These are phyloP conservation scores for Ceratocystis eucalypticola DNA, from an alignment of 2,329 filamentous ascomycete species.

Conservation along the genomic window DNA sequence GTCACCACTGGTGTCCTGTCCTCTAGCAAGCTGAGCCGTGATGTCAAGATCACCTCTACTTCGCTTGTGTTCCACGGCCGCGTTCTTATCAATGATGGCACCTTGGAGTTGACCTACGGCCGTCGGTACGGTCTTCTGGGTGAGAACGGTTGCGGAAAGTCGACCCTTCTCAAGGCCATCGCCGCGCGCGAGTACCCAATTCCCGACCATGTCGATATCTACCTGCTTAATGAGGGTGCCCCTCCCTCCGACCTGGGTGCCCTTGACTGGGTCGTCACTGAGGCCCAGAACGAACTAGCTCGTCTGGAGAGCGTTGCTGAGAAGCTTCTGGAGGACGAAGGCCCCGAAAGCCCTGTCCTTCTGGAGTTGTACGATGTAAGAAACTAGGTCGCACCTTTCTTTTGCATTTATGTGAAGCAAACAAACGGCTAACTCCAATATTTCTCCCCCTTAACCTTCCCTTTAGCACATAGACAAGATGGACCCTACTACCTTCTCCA, in stretches of 20 bases:
- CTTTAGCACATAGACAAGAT: conserved; percentile 88
- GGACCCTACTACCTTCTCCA: conserved; percentile 95
- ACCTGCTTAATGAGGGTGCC: conserved; percentile 93
- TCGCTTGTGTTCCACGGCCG: conserved; percentile 96
- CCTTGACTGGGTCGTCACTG: conserved; percentile 90
- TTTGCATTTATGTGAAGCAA: conserved; percentile 10
- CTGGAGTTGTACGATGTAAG: conserved; percentile 92
- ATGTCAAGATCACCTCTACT: conserved; percentile 91
- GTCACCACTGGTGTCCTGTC: conserved; percentile 95
- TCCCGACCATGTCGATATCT: conserved; percentile 93
- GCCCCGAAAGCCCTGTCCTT: conserved; percentile 77
- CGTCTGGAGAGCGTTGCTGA: conserved; percentile 81
- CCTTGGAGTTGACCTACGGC: conserved; percentile 81
- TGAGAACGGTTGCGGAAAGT: conserved; percentile 99
- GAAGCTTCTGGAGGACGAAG: conserved; percentile 78
- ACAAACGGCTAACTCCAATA: conserved; percentile 20
- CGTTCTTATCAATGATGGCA: conserved; percentile 87
- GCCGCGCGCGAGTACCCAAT: conserved; percentile 88
- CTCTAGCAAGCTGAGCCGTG: conserved; percentile 70
- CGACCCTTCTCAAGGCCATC: conserved; percentile 91
- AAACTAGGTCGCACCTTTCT: conserved; percentile 19
- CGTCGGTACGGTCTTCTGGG: conserved; percentile 89
- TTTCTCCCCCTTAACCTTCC: conserved; percentile 17
- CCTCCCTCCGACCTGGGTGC: conserved; percentile 79
- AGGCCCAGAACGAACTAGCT: conserved; percentile 87